phyloP scores from a whole-genome alignment of 192 early-diverging fungal species.

The Obelidium mucronatum region DNA sequence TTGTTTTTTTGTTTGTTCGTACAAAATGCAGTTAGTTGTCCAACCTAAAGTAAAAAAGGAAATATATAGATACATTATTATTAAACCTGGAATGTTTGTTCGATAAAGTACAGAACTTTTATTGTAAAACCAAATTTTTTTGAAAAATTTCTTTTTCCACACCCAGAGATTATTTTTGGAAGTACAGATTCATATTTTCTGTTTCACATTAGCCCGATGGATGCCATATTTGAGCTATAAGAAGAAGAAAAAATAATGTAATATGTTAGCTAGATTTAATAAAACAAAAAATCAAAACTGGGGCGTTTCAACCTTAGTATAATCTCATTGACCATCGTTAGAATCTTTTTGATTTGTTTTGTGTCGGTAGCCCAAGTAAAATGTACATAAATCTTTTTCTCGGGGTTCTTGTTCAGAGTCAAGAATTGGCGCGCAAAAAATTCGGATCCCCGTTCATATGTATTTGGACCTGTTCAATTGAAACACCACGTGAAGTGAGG shows the following conservation, averaged over 20 bases:
- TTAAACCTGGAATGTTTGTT: not conserved
- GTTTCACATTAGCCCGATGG: slow-evolving; percentile 20
- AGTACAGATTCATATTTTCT: not conserved
- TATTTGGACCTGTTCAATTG: slow-evolving; percentile 47
- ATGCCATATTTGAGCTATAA: slow-evolving; percentile 19
- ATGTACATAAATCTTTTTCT: slow-evolving; percentile 65
- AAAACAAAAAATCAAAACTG: not conserved
- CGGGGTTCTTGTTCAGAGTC: slow-evolving; percentile 45
- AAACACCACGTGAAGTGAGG: not conserved
- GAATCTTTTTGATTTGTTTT: slow-evolving; percentile 59
- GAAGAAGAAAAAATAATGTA: too few species aligned
- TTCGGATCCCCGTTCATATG: slow-evolving; percentile 53
- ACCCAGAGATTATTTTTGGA: too few species aligned
- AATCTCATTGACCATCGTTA: slow-evolving; percentile 39
- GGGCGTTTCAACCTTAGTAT: slow-evolving; percentile 32
- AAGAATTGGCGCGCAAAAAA: slow-evolving; percentile 55
- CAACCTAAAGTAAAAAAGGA: too few species aligned
- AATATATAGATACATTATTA: too few species aligned
- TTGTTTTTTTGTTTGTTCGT: slow-evolving; percentile 14
- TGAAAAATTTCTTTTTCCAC: too few species aligned
- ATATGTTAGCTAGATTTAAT: not conserved
- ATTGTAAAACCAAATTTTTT: not conserved
- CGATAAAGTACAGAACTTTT: not conserved
- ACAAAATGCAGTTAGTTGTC: not conserved
- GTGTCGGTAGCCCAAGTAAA: slow-evolving; percentile 72